Percentiles rank a stretch among this genome's conserved stretches.
Evolutionary conservation across 345 rosid genomes (phyloP).

Genomic region (Acer saccharum): DNA sequence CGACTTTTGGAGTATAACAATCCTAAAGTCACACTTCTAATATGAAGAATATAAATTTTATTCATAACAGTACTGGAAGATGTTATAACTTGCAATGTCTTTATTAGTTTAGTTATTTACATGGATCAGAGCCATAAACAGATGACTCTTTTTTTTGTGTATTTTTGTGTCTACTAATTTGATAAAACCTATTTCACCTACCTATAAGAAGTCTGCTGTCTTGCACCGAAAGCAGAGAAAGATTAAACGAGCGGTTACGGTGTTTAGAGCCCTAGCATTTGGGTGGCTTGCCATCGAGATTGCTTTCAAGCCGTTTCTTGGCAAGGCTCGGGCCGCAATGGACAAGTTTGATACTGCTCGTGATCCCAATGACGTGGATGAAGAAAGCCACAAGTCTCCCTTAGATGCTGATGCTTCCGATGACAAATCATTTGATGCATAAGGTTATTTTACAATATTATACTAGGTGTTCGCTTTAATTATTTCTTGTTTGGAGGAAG

Average conservation of each 20-base stretch:
- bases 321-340: slow-evolving; percentile 59
- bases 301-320: slow-evolving; percentile 75
- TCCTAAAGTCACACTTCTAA: neutral
- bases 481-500: no score
- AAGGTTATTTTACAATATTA: neutral
- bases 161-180: no score
- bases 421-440: neutral
- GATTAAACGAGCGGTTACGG: slow-evolving; percentile 57
- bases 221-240: no score
- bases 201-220: no score
- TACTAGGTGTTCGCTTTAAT: neutral
- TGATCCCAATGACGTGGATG: slow-evolving; percentile 51
- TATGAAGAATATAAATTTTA: no score
- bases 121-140: no score
- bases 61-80: no score
- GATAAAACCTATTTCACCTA: no score
- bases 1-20: no score
- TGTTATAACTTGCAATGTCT: no score
- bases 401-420: neutral
- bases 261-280: slow-evolving; percentile 64
- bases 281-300: slow-evolving; percentile 84
- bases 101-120: no score
- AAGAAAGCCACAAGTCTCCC: neutral
- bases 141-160: no score
- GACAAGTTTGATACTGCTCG: slow-evolving; percentile 61